Base-by-base conservation (phyloP, 2,329 filamentous ascomycete species). In the Aspergillus proliferans region DNA sequence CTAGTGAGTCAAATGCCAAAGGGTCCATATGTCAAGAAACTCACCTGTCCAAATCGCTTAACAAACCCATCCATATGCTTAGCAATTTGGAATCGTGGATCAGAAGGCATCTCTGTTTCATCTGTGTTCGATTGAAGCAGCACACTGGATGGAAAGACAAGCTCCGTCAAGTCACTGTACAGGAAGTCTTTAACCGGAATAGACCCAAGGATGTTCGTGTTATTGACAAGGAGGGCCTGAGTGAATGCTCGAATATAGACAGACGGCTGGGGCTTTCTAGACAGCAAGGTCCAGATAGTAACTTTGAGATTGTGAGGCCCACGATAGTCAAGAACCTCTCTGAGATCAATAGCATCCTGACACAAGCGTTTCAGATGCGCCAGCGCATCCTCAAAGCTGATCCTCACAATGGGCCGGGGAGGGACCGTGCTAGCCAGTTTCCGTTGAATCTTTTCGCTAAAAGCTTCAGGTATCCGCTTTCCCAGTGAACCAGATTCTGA, bases 381-480 rank as follows among this genome's bases (percentile, higher is more conserved):
- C 54, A 86, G 80, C 0, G 90, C 87, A 59, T 88, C 84, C 12
- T 84, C 80, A 57, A 88, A 86, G 22, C 80, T 81, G 2, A 91
- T 65, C 47, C 88, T 79, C 9, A 96, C 87, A 58, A 96, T 92
- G 0, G 92, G 91, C 7, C 92, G 81, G 6, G 93, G 93, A 3
- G 93, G 93, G 60, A 96, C 91, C 0, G 90, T 96, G 58, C 90
- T 96, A 1, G 93, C 91, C 28, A 98, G 76, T 54, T 86, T 86
- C n/a, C 91, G 81, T 64, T 98, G 93, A 34, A 97, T 79, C 64
- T 95, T 95, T 21, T 83, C 82, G 59, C 89, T 96, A 66, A 96
- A 97, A 0, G 91, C 83, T n/a, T 84, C 83, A 0, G 84, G 79
- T 0, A 94, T 82, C 0, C 81, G 68, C 45, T 77, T 82, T 0